phyloP scores from a whole-genome alignment of 1,139 yeast genomes.

The Protomyces macrosporus region DNA sequence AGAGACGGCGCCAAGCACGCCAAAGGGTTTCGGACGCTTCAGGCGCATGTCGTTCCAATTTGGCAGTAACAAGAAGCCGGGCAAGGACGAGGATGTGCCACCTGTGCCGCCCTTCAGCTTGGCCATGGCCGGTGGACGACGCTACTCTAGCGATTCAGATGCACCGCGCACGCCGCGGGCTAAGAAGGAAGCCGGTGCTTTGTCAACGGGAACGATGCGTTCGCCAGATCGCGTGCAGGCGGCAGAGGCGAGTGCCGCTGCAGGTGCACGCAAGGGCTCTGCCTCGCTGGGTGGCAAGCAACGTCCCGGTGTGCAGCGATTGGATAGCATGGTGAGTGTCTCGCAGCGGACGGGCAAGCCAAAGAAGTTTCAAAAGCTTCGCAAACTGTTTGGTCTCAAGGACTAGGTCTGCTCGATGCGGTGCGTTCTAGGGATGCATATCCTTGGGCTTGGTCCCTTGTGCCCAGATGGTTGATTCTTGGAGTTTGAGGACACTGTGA shows the following conservation, averaged over 20 bases:
- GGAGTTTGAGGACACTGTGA: no score
- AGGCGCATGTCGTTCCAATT: slow-evolving; percentile 23
- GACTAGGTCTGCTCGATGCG: not conserved
- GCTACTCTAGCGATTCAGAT: slow-evolving; percentile 14
- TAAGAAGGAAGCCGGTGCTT: not conserved
- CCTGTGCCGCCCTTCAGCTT: slow-evolving; percentile 2
- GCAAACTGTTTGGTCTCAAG: slow-evolving; percentile 11
- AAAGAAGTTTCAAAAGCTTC: slow-evolving; percentile 20
- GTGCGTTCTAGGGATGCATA: no score
- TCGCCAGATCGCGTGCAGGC: not conserved
- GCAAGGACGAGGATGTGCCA: slow-evolving; percentile 5
- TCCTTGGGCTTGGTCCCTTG: no score
- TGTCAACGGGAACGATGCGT: slow-evolving; percentile 19
- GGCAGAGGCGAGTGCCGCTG: not conserved
- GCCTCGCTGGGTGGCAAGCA: not conserved
- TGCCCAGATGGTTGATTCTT: no score
- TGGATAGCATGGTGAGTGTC: not conserved
- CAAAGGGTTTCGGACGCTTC: not conserved
- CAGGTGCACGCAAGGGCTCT: not conserved
- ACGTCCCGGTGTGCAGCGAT: not conserved
- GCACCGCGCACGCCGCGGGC: not conserved
- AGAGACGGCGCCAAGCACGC: slow-evolving; percentile 14
- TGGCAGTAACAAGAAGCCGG: slow-evolving; percentile 4
- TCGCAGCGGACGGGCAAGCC: slow-evolving; percentile 19
- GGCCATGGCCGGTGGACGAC: not conserved